These are phyloP conservation scores for Thozetella sp. DNA, from an alignment of 495 filamentous ascomycete species.

Conservation along the genomic window DNA sequence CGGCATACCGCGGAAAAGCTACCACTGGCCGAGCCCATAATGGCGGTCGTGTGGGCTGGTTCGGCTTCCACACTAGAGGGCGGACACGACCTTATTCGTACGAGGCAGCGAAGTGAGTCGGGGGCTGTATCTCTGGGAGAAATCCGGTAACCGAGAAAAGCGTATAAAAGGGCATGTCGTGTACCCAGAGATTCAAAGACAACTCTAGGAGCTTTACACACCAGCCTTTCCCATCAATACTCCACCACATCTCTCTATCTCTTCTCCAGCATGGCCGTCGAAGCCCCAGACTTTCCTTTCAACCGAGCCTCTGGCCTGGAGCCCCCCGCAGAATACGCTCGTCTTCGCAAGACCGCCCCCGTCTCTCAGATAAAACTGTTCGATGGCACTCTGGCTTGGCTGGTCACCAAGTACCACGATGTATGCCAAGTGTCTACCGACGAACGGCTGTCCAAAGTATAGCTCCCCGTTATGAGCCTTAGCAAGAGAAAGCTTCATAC, in stretches of 20 bases:
- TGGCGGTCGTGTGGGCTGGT: too few relatives aligned
- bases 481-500: background rate
- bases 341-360: conserved; percentile 35
- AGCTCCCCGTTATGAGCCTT: background rate
- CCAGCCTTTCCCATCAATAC: background rate
- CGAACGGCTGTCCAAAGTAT: conserved; percentile 34
- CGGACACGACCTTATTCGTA: too few relatives aligned
- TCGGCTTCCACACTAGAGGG: too few relatives aligned
- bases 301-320: conserved; percentile 34
- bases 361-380: conserved; percentile 44
- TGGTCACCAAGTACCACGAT: conserved; percentile 46
- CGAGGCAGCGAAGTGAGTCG: too few relatives aligned
- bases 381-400: conserved; percentile 42
- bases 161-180: too few relatives aligned
- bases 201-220: too few relatives aligned
- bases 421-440: conserved; percentile 42
- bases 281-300: conserved; percentile 38
- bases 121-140: too few relatives aligned
- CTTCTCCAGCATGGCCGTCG: conserved; percentile 12
- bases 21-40: too few relatives aligned
- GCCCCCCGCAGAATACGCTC: conserved; percentile 41
- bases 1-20: too few relatives aligned
- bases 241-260: background rate
- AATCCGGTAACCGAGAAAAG: too few relatives aligned
- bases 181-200: too few relatives aligned